Conservation (phyloP, 176 grass and related monocot genomes). For the Rhynchospora pubera region DNA sequence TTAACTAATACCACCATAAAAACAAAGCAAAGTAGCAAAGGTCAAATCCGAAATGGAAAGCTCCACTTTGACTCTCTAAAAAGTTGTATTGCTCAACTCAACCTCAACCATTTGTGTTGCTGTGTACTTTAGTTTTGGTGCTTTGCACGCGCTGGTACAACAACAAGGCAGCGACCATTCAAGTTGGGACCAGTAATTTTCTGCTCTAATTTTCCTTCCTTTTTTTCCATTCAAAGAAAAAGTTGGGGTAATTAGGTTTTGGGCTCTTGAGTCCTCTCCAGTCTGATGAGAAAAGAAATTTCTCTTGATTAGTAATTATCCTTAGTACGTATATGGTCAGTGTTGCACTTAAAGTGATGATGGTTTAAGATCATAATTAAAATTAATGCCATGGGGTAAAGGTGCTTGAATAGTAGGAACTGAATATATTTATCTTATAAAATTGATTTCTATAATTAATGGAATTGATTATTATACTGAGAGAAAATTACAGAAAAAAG, state of each 20-base stretch:
- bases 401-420: no score
- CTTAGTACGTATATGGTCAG: no score
- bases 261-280: neutral
- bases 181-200: neutral
- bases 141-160: conserved; percentile 14
- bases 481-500: no score
- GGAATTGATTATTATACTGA: no score
- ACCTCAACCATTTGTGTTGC: conserved; percentile 19
- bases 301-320: no score
- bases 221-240: neutral
- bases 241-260: neutral
- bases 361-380: no score
- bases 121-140: neutral
- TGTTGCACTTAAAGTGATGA: no score
- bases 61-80: conserved; percentile 10
- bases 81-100: neutral
- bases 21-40: neutral
- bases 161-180: neutral
- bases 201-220: neutral
- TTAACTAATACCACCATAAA: conserved; percentile 13
- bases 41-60: neutral
- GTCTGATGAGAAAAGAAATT: no score
- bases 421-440: no score
- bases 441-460: no score
- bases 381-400: no score